Percentiles rank a stretch among this genome's conserved stretches.
Evolutionary conservation across 1,139 yeast genomes (phyloP).

Genomic region (Saccharomyces hybrid): DNA sequence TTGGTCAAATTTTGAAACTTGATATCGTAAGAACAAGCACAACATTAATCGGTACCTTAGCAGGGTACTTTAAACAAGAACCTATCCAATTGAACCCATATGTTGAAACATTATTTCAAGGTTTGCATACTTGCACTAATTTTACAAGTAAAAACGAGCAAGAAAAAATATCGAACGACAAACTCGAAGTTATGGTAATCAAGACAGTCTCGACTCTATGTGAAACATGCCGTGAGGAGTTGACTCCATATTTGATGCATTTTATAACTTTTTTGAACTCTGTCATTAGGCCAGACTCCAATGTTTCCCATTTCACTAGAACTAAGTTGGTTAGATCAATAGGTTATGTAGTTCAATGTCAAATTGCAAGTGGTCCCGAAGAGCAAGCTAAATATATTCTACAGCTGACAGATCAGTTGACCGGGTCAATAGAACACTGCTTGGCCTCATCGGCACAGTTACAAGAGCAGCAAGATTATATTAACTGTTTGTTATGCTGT

Average conservation of each 20-base stretch:
- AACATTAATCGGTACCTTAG: constrained; percentile 46
- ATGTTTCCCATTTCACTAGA: constrained; percentile 46
- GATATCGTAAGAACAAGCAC: constrained; percentile 41
- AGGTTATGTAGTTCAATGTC: constrained; percentile 49
- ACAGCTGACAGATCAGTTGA: constrained; percentile 27
- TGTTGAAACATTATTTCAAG: constrained; percentile 43
- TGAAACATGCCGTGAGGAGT: constrained; percentile 47
- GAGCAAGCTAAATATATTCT: constrained; percentile 34
- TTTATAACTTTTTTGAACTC: constrained; percentile 47
- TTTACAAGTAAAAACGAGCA: constrained; percentile 7
- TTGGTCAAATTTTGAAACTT: constrained; percentile 17
- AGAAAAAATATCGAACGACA: constrained; percentile 10
- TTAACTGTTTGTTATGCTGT: constrained; percentile 51
- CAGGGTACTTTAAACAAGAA: constrained; percentile 44
- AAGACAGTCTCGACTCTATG: constrained; percentile 56
- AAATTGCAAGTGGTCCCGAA: constrained; percentile 40
- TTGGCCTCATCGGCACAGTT: constrained; percentile 16
- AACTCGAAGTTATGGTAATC: constrained; percentile 40
- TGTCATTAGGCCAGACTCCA: constrained; percentile 40
- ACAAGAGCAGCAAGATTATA: constrained; percentile 31
- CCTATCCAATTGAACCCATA: constrained; percentile 38
- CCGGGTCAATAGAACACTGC: constrained; percentile 16
- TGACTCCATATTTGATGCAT: constrained; percentile 43
- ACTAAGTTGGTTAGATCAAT: constrained; percentile 56
- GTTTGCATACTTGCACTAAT: constrained; percentile 30